Base-by-base conservation (phyloP, 495 filamentous ascomycete species). In the Talaromyces trachyspermus region DNA sequence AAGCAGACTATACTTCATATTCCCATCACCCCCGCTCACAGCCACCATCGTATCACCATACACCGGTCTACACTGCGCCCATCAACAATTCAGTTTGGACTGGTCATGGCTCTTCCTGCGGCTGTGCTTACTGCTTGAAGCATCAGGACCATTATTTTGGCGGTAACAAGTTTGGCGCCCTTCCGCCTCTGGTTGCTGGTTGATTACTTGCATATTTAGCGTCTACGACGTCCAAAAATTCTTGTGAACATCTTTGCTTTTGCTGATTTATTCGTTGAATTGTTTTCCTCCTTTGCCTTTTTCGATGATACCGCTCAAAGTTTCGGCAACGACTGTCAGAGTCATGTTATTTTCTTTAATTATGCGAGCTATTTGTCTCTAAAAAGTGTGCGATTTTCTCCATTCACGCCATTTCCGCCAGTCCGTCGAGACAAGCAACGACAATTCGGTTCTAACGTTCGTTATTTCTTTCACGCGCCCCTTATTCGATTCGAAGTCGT, bases 61-160 rank as follows among this genome's bases (percentile, higher is more conserved):
- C 72, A 27, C 64, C 76, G 60, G 57, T 64, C 29, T 80, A 74
- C 48, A 71, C 64, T 39, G 65, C 77, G 48, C 71, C 73, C 24
- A 80, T 82, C 47, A 70, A 72, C 18, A 76, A 79, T 42, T 71
- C 64, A 59, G 66, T 71, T 23, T 84, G 83, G 78, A 74, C 76
- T 49, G 74, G 70, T 30, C 71, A 76, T 54, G 75, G 74, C 37
- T 72, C 75, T 23, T 85, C 82, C 15, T 92, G 86, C 59, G 74
- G 70, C 49, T 92, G 87, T 60, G 59, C 68, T 39, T 77, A 79
- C 45, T 91, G 86, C 62, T 64, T 69, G 8, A 81, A 77, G 50
- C 77, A 82, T 48, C 60, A 80, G 23, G 76, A 79, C 27, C 64
- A 76, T 14, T 87, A 89, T 58, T 79, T 88, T 56, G 77, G 76